Conservation (phyloP, 805 yeast genomes). For the Kodamaea leandrae region DNA sequence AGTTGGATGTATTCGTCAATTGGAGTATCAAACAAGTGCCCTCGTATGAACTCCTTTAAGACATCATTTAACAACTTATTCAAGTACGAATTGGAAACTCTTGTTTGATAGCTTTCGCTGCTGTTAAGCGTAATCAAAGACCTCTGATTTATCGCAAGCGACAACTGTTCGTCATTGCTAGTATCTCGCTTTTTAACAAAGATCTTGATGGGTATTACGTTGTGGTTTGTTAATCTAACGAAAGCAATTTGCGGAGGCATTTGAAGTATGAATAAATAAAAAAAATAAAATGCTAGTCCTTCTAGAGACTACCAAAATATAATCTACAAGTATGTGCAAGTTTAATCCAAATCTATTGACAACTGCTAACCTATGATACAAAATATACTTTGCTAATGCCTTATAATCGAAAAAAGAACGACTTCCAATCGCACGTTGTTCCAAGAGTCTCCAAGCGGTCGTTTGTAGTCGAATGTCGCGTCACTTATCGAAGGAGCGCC, state of each 20-base stretch:
- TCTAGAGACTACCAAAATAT: not conserved
- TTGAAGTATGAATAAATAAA: too few species aligned
- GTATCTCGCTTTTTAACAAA: slow-evolving; percentile 9
- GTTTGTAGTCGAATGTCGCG: slow-evolving; percentile 11
- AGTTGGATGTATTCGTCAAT: slow-evolving; percentile 7
- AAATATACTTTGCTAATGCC: not conserved
- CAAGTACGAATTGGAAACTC: slow-evolving; percentile 15
- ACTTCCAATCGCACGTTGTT: not conserved
- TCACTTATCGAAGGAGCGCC: slow-evolving; percentile 13
- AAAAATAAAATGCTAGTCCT: not conserved
- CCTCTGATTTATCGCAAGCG: slow-evolving; percentile 15
- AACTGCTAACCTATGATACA: slow-evolving; percentile 4
- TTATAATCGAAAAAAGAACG: not conserved
- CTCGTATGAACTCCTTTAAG: slow-evolving; percentile 5
- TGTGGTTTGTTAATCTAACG: slow-evolving; percentile 5
- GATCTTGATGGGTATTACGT: slow-evolving; percentile 14
- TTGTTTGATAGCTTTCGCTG: slow-evolving; percentile 14
- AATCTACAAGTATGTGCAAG: too few species aligned
- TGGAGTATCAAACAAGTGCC: slow-evolving; percentile 11
- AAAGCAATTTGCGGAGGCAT: slow-evolving; percentile 18
- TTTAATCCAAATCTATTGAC: slow-evolving; percentile 8
- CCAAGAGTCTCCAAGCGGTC: too few species aligned
- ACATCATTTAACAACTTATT: slow-evolving; percentile 11
- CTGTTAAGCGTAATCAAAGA: slow-evolving; percentile 15
- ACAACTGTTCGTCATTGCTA: slow-evolving; percentile 2